phyloP scores from a whole-genome alignment of 202 grass and related monocot genomes.

The Eragrostis tef region DNA sequence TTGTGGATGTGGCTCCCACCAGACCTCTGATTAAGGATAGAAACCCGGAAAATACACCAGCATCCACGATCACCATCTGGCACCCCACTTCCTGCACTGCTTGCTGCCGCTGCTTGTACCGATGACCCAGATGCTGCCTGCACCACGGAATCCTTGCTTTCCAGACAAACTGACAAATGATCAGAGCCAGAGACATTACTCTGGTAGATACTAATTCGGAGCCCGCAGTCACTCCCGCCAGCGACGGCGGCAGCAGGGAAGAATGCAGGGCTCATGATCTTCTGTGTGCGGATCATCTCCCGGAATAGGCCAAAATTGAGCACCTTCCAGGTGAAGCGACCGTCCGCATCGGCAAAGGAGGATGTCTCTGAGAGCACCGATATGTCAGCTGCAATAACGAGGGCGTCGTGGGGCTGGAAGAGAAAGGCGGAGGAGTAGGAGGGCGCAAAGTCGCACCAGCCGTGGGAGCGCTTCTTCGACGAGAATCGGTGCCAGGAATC shows the following conservation, averaged over 20 bases:
- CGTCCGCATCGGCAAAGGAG: constrained; percentile 58
- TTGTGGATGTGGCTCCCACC: constrained; percentile 73
- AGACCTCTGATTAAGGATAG: constrained; percentile 72
- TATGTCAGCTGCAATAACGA: constrained; percentile 77
- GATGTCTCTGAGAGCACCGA: constrained; percentile 74
- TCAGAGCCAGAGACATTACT: constrained; percentile 67
- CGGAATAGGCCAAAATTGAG: constrained; percentile 79
- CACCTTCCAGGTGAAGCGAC: constrained; percentile 92
- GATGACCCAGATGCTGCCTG: constrained; percentile 49
- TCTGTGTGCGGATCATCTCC: constrained; percentile 88
- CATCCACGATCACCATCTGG: constrained; percentile 73
- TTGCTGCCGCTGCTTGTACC: constrained; percentile 39
- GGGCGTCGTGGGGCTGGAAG: constrained; percentile 61
- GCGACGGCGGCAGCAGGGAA: constrained; percentile 45
- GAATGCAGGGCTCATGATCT: constrained; percentile 88
- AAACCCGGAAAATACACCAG: constrained; percentile 95
- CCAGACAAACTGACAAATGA: constrained; percentile 85
- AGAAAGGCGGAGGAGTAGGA: constrained; percentile 56
- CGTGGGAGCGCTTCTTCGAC: constrained; percentile 93
- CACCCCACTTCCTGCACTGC: constrained; percentile 40
- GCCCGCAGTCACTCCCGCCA: constrained; percentile 59
- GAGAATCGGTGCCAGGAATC: constrained; percentile 97
- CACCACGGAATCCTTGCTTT: constrained; percentile 76
- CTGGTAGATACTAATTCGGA: constrained; percentile 93
- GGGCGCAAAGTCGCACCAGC: constrained; percentile 92